Evolutionary conservation across 2,329 filamentous ascomycete genomes (phyloP).

Genomic region (Zymoseptoria ardabiliae): DNA sequence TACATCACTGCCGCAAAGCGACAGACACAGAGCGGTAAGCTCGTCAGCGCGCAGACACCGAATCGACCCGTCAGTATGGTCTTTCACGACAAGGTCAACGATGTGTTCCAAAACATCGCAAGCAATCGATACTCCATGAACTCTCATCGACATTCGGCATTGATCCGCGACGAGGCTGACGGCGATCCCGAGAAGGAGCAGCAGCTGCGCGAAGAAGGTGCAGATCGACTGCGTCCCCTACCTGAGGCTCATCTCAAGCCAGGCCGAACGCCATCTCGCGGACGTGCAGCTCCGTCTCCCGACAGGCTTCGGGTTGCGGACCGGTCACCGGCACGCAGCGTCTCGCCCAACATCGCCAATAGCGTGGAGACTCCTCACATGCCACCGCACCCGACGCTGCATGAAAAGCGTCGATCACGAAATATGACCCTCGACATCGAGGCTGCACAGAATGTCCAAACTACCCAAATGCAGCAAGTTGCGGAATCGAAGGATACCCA

Average conservation of each 20-base stretch:
- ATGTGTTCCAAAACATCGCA: slow-evolving; percentile 78
- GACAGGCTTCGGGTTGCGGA: slow-evolving; percentile 45
- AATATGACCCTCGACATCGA: slow-evolving; percentile 39
- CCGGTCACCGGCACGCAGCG: background rate
- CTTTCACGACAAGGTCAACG: slow-evolving; percentile 81
- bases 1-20: slow-evolving; percentile 77
- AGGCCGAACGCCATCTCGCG: slow-evolving; percentile 16
- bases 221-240: slow-evolving; percentile 76
- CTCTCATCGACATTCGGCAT: slow-evolving; percentile 63
- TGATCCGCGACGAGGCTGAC: slow-evolving; percentile 73
- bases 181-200: slow-evolving; percentile 73
- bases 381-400: slow-evolving; percentile 29
- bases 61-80: slow-evolving; percentile 60
- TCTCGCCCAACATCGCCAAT: slow-evolving; percentile 4
- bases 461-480: slow-evolving; percentile 12
- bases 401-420: slow-evolving; percentile 37
- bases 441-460: slow-evolving; percentile 33
- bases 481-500: slow-evolving; percentile 7
- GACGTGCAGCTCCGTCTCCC: slow-evolving; percentile 15
- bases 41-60: slow-evolving; percentile 46
- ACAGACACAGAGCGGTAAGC: slow-evolving; percentile 38
- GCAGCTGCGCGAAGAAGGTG: slow-evolving; percentile 71
- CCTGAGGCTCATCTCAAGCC: slow-evolving; percentile 48
- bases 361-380: slow-evolving; percentile 23
- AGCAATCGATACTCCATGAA: slow-evolving; percentile 53